Percentiles rank a stretch among this genome's conserved stretches.
Evolutionary conservation across 148 eudicot species (phyloP).

Genomic region (Chenopodium formosanum): DNA sequence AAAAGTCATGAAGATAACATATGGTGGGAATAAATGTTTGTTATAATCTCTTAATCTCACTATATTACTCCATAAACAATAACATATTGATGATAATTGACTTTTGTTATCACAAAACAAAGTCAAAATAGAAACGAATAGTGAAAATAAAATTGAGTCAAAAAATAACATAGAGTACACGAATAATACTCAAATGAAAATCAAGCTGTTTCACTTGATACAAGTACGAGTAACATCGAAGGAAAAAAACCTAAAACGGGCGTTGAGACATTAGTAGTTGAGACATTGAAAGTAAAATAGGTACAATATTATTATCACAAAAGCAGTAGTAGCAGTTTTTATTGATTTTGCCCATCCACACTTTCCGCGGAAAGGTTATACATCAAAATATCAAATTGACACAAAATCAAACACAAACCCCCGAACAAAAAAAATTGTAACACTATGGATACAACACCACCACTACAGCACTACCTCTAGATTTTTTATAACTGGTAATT

Average conservation of each 20-base stretch:
- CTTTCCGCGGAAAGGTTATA: neutral
- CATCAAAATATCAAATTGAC: neutral
- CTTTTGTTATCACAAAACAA: too few relatives aligned
- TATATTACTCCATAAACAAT: too few relatives aligned
- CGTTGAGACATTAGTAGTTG: neutral
- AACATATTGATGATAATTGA: too few relatives aligned
- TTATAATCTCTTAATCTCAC: too few relatives aligned
- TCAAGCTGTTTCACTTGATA: too few relatives aligned
- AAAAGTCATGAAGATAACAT: too few relatives aligned
- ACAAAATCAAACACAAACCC: neutral
- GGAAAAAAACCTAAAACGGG: neutral
- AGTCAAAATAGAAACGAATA: too few relatives aligned
- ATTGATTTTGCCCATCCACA: neutral
- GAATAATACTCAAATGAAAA: too few relatives aligned
- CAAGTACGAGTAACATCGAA: too few relatives aligned
- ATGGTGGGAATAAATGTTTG: too few relatives aligned
- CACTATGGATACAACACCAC: neutral
- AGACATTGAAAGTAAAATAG: neutral
- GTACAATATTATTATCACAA: neutral
- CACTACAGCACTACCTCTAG: neutral
- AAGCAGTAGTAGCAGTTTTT: neutral
- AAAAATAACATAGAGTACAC: too few relatives aligned
- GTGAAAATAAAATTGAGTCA: too few relatives aligned
- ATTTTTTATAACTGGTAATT: neutral
- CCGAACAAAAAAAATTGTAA: neutral